A percentile compares a stretch with the other conserved stretches of the same genome.
These are phyloP conservation scores for Plenodomus biglobosus DNA, from an alignment of 2,329 filamentous ascomycete genomes.

Conservation along the genomic window DNA sequence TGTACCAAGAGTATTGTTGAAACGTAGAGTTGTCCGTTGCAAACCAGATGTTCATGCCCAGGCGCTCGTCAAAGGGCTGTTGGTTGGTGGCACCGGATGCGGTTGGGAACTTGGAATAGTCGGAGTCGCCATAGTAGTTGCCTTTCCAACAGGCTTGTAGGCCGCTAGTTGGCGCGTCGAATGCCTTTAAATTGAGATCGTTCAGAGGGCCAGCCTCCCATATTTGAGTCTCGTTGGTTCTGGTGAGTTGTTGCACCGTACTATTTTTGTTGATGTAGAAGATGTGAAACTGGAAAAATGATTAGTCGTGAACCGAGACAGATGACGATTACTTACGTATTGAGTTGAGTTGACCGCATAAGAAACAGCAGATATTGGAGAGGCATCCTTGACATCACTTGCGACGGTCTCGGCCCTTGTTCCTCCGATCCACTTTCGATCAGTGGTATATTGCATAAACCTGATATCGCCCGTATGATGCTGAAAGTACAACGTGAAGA, in stretches of 20 bases:
- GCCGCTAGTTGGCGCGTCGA: slow-evolving; percentile 88
- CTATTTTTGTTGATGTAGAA: slow-evolving; percentile 48
- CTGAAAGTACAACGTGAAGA: slow-evolving; percentile 50
- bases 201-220: slow-evolving; percentile 49
- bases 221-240: slow-evolving; percentile 43
- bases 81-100: slow-evolving; percentile 27
- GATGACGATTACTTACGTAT: slow-evolving; percentile 34
- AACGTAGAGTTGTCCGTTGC: slow-evolving; percentile 45
- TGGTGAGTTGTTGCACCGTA: slow-evolving; percentile 43
- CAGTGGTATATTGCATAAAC: slow-evolving; percentile 42
- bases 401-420: slow-evolving; percentile 44
- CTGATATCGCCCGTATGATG: slow-evolving; percentile 49
- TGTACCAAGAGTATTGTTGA: slow-evolving; percentile 47
- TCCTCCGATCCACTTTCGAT: slow-evolving; percentile 46
- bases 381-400: slow-evolving; percentile 48
- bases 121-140: slow-evolving; percentile 53
- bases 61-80: slow-evolving; percentile 26
- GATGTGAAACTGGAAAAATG: slow-evolving; percentile 38
- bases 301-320: not conserved
- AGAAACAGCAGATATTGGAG: slow-evolving; percentile 48
- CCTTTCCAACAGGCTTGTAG: slow-evolving; percentile 80
- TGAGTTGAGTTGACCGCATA: slow-evolving; percentile 43
- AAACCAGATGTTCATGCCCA: slow-evolving; percentile 52
- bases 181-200: slow-evolving; percentile 80
- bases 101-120: slow-evolving; percentile 44